phyloP scores from a whole-genome alignment of 441 rosid species.

The Bruguiera hainesii region DNA sequence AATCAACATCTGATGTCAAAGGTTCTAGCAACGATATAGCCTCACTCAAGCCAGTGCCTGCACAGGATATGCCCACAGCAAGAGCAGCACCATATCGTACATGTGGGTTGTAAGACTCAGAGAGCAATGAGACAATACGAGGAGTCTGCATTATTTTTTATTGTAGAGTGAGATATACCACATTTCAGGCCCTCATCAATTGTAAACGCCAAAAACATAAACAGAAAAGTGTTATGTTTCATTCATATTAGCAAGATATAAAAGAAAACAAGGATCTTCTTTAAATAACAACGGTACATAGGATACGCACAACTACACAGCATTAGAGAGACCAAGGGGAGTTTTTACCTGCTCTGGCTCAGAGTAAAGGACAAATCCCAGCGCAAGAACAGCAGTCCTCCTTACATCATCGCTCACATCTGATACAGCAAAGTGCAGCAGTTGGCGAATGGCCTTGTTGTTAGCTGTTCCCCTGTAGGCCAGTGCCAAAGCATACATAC shows the following conservation, averaged over 20 bases:
- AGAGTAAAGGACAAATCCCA: constrained; percentile 92
- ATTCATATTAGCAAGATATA: not conserved
- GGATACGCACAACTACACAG: not conserved
- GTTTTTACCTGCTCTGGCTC: constrained; percentile 89
- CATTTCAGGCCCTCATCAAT: not conserved
- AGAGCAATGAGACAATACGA: constrained; percentile 84
- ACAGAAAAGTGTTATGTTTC: too few relatives aligned
- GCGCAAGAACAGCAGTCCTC: constrained; percentile 95
- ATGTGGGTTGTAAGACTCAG: constrained; percentile 96
- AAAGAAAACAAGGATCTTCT: not conserved
- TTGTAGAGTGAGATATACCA: constrained; percentile 16
- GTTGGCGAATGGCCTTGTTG: constrained; percentile 96
- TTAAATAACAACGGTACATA: not conserved
- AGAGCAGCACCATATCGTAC: constrained; percentile 99
- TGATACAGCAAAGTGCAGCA: constrained; percentile 96
- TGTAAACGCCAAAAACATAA: not conserved
- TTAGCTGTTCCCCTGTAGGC: constrained; percentile 95
- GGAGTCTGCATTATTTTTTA: constrained; percentile 64
- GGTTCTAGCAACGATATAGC: constrained; percentile 96
- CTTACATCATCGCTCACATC: constrained; percentile 98
- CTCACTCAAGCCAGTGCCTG: constrained; percentile 94
- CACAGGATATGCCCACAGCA: constrained; percentile 96
- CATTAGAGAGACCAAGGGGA: not conserved
- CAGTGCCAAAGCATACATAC: constrained; percentile 97
- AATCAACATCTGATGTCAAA: constrained; percentile 94